These are phyloP conservation scores for Leptomonas pyrrhocoris DNA, from an alignment of 208 protist species.

Conservation along the genomic window DNA sequence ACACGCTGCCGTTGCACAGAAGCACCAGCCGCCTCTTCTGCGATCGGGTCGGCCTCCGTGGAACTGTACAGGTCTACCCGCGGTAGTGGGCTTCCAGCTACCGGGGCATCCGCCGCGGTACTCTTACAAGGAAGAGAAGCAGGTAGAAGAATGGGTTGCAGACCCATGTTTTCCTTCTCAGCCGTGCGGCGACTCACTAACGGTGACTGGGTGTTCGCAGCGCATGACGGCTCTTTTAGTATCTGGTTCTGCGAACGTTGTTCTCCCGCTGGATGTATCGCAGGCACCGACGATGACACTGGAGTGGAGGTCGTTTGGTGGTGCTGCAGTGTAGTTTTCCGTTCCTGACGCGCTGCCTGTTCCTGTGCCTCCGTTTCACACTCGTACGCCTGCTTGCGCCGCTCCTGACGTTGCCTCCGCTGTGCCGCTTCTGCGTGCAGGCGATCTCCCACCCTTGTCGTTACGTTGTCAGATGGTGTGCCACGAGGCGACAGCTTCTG, in stretches of 20 bases:
- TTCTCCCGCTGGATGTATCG: too few relatives aligned
- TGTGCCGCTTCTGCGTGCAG: not conserved
- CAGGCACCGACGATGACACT: too few relatives aligned
- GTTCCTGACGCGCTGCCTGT: not conserved
- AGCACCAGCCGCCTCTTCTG: not conserved
- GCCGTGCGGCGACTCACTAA: too few relatives aligned
- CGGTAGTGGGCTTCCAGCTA: not conserved
- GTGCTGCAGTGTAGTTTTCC: not conserved
- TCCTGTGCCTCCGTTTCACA: not conserved
- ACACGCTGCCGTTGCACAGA: constrained; percentile 10
- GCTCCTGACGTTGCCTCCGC: not conserved
- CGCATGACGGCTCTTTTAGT: too few relatives aligned
- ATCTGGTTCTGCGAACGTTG: too few relatives aligned
- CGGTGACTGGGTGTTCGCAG: too few relatives aligned
- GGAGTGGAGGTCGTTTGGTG: not conserved
- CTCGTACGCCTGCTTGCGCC: not conserved
- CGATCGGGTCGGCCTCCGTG: not conserved
- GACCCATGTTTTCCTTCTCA: too few relatives aligned
- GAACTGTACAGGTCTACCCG: constrained; percentile 26
- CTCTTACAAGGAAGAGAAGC: too few relatives aligned
- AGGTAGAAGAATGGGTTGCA: too few relatives aligned
- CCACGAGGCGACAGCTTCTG: not conserved
- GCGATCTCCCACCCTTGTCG: not conserved
- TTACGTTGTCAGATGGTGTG: not conserved
- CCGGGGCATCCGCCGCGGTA: too few relatives aligned